A percentile compares a stretch with the other conserved stretches of the same genome.
phyloP scores from a whole-genome alignment of 2,329 filamentous ascomycete species.

The Botrytis deweyae region DNA sequence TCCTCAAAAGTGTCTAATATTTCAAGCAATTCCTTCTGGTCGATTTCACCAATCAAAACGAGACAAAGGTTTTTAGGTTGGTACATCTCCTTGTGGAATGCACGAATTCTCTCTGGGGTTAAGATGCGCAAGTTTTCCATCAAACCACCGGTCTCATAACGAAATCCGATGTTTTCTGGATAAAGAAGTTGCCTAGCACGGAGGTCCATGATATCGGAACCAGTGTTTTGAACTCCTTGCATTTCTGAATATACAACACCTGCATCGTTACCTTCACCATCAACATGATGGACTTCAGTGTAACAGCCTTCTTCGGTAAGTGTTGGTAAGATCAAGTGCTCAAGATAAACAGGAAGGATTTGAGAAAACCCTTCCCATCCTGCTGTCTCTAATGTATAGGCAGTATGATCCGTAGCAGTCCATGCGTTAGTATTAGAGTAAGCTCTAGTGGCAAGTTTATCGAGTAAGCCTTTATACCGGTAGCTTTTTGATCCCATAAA shows the following conservation, averaged over 20 bases:
- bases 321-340: constrained; percentile 88
- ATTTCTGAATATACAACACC: constrained; percentile 98
- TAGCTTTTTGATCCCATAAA: constrained; percentile 94
- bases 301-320: constrained; percentile 90
- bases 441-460: constrained; percentile 88
- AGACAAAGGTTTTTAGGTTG: constrained; percentile 94
- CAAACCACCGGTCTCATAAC: constrained; percentile 98
- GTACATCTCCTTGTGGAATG: constrained; percentile 96
- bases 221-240: constrained; percentile 89
- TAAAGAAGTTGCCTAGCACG: constrained; percentile 78
- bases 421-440: constrained; percentile 96
- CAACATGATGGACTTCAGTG: constrained; percentile 94
- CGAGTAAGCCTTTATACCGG: constrained; percentile 89
- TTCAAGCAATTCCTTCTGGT: constrained; percentile 75
- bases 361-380: constrained; percentile 97
- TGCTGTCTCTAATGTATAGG: constrained; percentile 91
- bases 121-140: constrained; percentile 86
- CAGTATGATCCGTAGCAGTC: constrained; percentile 95
- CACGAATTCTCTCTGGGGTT: constrained; percentile 85
- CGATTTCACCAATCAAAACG: constrained; percentile 86
- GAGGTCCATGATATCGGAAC: constrained; percentile 83
- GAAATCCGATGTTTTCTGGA: constrained; percentile 84
- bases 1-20: constrained; percentile 88
- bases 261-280: constrained; percentile 90
- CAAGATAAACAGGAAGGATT: constrained; percentile 90